phyloP scores from a whole-genome alignment of 495 filamentous ascomycete species.

The Thermothielavioides terrestris region DNA sequence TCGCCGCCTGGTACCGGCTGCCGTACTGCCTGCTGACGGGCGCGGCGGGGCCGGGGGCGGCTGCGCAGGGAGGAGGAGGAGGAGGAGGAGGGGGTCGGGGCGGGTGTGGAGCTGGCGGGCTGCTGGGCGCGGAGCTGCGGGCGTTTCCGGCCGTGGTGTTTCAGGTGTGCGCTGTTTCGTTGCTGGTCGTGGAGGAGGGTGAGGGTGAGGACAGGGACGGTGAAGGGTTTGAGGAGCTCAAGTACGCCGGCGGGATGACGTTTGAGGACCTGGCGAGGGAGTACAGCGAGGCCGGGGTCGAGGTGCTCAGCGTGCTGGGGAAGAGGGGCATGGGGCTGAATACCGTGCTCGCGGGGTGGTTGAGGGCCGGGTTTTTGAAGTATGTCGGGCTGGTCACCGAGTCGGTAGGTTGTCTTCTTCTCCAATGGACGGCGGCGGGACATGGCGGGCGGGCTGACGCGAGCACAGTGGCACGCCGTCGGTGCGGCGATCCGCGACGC shows the following conservation, averaged over 20 bases:
- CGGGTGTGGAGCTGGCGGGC: too few species aligned
- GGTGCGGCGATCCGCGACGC: conserved; percentile 51
- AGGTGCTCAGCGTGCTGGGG: conserved; percentile 45
- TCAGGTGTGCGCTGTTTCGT: conserved; percentile 45
- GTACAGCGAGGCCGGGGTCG: conserved; percentile 49
- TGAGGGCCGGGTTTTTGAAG: conserved; percentile 41
- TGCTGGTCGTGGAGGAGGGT: conserved; percentile 44
- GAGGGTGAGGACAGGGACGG: not conserved
- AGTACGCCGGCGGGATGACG: conserved; percentile 50
- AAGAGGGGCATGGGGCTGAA: conserved; percentile 47
- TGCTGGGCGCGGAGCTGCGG: conserved; percentile 27
- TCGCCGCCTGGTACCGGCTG: conserved; percentile 44
- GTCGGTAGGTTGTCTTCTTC: conserved; percentile 22
- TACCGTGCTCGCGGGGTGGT: conserved; percentile 49
- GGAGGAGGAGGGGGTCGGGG: too few species aligned
- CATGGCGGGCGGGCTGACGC: not conserved
- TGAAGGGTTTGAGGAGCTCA: conserved; percentile 38
- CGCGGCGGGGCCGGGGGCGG: too few species aligned
- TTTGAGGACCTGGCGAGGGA: conserved; percentile 50
- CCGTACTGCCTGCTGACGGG: conserved; percentile 36
- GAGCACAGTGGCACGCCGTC: conserved; percentile 48
- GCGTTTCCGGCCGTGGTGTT: conserved; percentile 51
- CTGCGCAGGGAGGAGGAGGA: too few species aligned
- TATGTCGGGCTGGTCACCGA: conserved; percentile 44
- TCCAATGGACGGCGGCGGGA: not conserved